Evolutionary conservation across 441 rosid species (phyloP).

Genomic region (Lagerstroemia fauriei): DNA sequence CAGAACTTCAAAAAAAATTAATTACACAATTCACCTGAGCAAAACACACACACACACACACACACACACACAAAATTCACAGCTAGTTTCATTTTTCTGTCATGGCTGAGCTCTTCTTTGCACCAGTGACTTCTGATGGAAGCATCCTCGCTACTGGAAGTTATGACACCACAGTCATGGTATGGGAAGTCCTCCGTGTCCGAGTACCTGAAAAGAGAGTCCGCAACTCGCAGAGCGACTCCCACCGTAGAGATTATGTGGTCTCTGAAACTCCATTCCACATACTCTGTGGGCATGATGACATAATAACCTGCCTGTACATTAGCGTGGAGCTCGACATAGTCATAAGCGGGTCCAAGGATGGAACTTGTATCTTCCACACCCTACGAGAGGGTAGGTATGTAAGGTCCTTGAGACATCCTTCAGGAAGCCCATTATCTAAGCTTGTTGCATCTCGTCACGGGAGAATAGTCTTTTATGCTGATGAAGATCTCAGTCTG

Average conservation of each 20-base stretch:
- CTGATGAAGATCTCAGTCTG: constrained; percentile 90
- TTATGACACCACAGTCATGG: constrained; percentile 96
- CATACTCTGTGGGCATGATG: constrained; percentile 94
- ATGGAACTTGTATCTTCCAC: constrained; percentile 93
- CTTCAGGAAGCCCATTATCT: constrained; percentile 80
- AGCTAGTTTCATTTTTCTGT: not conserved
- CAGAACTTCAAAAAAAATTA: too few species aligned
- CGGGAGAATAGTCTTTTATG: constrained; percentile 75
- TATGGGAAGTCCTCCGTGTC: constrained; percentile 76
- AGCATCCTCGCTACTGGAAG: constrained; percentile 94
- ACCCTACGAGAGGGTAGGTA: constrained; percentile 89
- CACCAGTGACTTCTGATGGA: constrained; percentile 79
- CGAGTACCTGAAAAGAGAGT: constrained; percentile 67
- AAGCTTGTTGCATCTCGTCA: constrained; percentile 87
- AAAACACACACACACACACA: too few species aligned
- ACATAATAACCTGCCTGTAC: constrained; percentile 83
- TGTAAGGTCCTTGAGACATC: constrained; percentile 82
- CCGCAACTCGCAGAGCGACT: constrained; percentile 53
- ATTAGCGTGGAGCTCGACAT: constrained; percentile 88
- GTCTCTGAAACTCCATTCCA: constrained; percentile 88
- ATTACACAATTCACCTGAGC: too few species aligned
- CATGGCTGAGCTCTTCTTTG: not conserved
- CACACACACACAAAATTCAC: not conserved
- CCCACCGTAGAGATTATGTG: constrained; percentile 66
- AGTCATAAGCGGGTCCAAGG: constrained; percentile 98